Percentiles rank a stretch among this genome's conserved stretches.
These are phyloP conservation scores for Colletotrichum musicola DNA, from an alignment of 2,329 filamentous ascomycete genomes.

Conservation along the genomic window DNA sequence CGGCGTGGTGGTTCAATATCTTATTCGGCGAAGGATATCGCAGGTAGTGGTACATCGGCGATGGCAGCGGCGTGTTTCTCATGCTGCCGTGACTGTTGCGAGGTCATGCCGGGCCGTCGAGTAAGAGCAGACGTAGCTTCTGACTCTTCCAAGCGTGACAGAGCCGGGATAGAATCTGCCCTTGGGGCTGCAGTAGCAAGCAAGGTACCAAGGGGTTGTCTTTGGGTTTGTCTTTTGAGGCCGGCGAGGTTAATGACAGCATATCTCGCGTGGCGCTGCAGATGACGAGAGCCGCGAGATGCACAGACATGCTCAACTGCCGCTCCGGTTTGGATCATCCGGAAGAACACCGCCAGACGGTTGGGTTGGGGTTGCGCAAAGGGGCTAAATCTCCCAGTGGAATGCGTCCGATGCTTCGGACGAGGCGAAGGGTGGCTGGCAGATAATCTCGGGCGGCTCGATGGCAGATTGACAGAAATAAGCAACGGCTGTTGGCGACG, in stretches of 20 bases:
- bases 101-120: slow-evolving; percentile 1
- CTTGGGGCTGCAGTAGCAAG: no score
- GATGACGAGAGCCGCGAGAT: neutral
- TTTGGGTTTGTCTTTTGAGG: no score
- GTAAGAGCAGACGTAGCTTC: no score
- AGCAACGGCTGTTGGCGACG: neutral
- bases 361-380: slow-evolving; percentile 7
- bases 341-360: slow-evolving; percentile 3
- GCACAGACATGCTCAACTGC: neutral
- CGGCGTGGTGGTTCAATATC: neutral
- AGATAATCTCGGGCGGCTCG: slow-evolving; percentile 17
- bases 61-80: neutral
- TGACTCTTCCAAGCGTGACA: no score
- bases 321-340: neutral
- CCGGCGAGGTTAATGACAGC: no score
- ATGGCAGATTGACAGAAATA: slow-evolving; percentile 4
- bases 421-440: neutral
- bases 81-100: slow-evolving; percentile 4
- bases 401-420: slow-evolving; percentile 20
- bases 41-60: slow-evolving; percentile 13
- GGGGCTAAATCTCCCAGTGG: neutral
- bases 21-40: neutral
- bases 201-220: no score
- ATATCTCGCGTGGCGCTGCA: no score
- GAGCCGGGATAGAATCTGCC: no score